These are phyloP conservation scores for Coprinopsis sp. DNA, from an alignment of 768 basidiomycete genomes.

Conservation along the genomic window DNA sequence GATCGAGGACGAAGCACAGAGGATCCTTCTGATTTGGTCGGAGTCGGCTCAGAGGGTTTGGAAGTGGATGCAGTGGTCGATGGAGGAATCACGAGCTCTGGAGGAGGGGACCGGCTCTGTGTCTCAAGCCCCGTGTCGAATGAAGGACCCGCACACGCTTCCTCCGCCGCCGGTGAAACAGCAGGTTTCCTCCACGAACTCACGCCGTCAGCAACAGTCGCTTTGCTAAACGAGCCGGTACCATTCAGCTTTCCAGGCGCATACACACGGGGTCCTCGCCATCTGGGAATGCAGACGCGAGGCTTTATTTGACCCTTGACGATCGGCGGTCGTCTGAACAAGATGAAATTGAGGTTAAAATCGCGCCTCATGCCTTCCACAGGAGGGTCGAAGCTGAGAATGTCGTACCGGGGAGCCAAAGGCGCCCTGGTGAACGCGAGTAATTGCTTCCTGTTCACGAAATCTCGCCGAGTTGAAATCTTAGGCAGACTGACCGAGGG, in stretches of 20 bases:
- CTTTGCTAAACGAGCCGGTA: slow-evolving; percentile 38
- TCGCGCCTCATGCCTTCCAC: slow-evolving; percentile 62
- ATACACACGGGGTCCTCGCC: slow-evolving; percentile 26
- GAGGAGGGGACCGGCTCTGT: slow-evolving; percentile 65
- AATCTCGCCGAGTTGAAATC: slow-evolving; percentile 35
- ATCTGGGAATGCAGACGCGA: slow-evolving; percentile 38
- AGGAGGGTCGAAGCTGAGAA: slow-evolving; percentile 69
- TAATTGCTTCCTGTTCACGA: slow-evolving; percentile 46
- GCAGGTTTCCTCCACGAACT: slow-evolving; percentile 42
- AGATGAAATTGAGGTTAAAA: slow-evolving; percentile 57
- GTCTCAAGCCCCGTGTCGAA: slow-evolving; percentile 38
- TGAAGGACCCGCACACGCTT: background rate
- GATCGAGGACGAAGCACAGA: slow-evolving; percentile 39
- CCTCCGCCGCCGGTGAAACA: slow-evolving; percentile 17
- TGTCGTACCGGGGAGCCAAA: slow-evolving; percentile 51
- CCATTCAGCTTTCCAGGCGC: slow-evolving; percentile 21
- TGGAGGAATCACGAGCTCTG: slow-evolving; percentile 35
- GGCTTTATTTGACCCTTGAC: slow-evolving; percentile 38
- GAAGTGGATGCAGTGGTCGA: slow-evolving; percentile 28
- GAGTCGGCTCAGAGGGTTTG: slow-evolving; percentile 27
- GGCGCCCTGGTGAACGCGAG: slow-evolving; percentile 35
- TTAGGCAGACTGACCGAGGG: slow-evolving; percentile 34
- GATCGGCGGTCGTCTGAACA: slow-evolving; percentile 47
- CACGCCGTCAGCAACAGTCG: slow-evolving; percentile 35
- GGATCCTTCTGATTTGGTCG: slow-evolving; percentile 26